phyloP scores from a whole-genome alignment of 208 protist species.

The Herpetomonas samuelpessoai region DNA sequence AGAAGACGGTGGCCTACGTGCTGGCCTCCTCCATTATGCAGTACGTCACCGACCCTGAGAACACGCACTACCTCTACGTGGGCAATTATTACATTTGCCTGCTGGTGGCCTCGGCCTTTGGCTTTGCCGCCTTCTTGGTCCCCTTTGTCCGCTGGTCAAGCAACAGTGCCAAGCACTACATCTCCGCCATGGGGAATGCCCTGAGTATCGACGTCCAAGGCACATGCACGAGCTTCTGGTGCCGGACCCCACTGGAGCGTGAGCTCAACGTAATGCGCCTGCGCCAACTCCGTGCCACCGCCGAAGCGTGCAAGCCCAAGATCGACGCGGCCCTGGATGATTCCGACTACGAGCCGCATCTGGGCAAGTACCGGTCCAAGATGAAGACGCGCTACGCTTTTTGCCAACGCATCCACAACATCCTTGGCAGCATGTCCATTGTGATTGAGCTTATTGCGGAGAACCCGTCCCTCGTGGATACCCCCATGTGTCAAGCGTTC shows the following conservation, averaged over 20 bases:
- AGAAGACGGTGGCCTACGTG: conserved; percentile 88
- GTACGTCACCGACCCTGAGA: conserved; percentile 48
- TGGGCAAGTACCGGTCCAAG: conserved; percentile 47
- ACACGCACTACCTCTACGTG: conserved; percentile 61
- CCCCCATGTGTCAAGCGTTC: conserved; percentile 74
- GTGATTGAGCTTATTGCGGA: conserved; percentile 79
- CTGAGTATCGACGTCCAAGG: conserved; percentile 89
- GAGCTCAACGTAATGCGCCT: conserved; percentile 85
- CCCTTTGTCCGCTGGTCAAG: conserved; percentile 89
- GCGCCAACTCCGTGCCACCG: conserved; percentile 73
- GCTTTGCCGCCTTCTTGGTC: conserved; percentile 73
- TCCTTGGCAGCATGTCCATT: conserved; percentile 75
- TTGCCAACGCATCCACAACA: conserved; percentile 69
- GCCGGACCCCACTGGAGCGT: conserved; percentile 65
- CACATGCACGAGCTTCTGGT: conserved; percentile 82
- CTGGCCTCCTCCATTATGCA: conserved; percentile 81
- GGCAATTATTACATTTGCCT: conserved; percentile 71
- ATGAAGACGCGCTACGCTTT: conserved; percentile 72
- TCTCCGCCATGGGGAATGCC: conserved; percentile 68
- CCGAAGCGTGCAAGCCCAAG: conserved; percentile 66
- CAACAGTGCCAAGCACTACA: conserved; percentile 71
- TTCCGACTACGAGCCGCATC: conserved; percentile 82
- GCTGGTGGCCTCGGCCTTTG: conserved; percentile 72
- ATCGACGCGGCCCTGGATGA: conserved; percentile 62
- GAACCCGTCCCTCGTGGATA: conserved; percentile 66